Evolutionary conservation across 371 early-diverging fungal genomes (phyloP), one percentile per base, ranked within the genome.

Genomic region (Basidiobolus meristosporus): DNA sequence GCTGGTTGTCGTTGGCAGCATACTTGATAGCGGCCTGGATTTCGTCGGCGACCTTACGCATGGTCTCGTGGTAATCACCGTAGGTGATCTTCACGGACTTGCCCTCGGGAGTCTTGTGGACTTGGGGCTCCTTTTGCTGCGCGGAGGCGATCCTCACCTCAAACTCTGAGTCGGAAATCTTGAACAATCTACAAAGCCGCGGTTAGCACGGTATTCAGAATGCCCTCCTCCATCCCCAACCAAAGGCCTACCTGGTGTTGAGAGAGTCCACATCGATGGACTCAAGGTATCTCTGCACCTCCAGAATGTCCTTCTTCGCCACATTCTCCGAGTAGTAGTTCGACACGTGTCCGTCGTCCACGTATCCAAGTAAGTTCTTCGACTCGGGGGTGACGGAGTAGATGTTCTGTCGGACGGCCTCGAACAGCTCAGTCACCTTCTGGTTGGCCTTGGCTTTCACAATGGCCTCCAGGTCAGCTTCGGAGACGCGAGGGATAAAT

Each of bases 301-400:
- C 11, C 10, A 54, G 47, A 39, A 68, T 63, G 14, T 75, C 76
- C 0, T 47, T 58, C 39, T 72, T 60, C 37, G 60, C 56, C 7
- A 68, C 41, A 32, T 68, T 59, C 6, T 38, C 33, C 7, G 56
- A 44, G 48, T 75, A 75, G 46, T 68, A 75, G 2, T 66, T 68
- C 4, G 67, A 56, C 3, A 63, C 46, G 46, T 75, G 70, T 0
- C 76, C 76, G 19, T 70, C 66, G 26, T 63, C 65, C n/a, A 67
- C 64, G 47, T 54, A 75, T 3, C 76, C 76, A 29, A 70, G 42
- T 40, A 68, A 50, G 21, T 57, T 60, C 32, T 45, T 45, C 5
- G 60, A 46, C 7, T 43, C 48, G 17, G 64, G 62, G 14, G 60
- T 54, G 0, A 56, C 38, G 23, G 42, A 40, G 40, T 56, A 75